Evolutionary conservation across 441 rosid genomes (phyloP), one percentile per base, ranked within the genome.

Genomic region (Corymbia citriodora): DNA sequence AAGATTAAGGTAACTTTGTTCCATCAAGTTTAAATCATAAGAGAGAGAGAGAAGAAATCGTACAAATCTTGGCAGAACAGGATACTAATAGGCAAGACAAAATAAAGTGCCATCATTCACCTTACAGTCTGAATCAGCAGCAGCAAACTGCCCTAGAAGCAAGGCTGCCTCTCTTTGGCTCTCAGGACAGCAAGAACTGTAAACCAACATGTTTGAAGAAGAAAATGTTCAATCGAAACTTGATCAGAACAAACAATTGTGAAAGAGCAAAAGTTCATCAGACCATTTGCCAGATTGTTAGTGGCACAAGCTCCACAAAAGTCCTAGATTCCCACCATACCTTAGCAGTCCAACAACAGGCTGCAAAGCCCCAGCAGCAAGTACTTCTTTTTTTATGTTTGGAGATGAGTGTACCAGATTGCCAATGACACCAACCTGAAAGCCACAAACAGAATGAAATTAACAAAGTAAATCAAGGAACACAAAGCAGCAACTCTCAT

Each of bases 151-250:
- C 90, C 99, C 99, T 88, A 98, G 98, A 92, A 98, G 95, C 88
- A 98, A 94, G 92, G 99, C 99, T 25, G 99, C 99, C 94, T 98
- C 99, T 92, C 99, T 96, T 90, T 97, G 99, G 94, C 99, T 98
- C 94, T 98, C 99, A 29, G 99, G 94, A 94, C 99, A 98, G 94
- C 98, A 95, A 59, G 99, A 98, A 92, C 99, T 98, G 94, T 92
- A 88, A 90, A 31, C 90, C 63, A 87, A 87, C 36, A 55, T 23
- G 85, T 87, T 55, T 55, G 88, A 88, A 29, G 63, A 54, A 13
- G 36, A 88, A 90, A 88, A 83, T 12, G 55, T 27, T 53, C 19
- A 53, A 57, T 52, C 52, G 72, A 83, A 87, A 55, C 82, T 68
- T 53, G 85, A 87, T 40, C 17, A 7, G 85, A 23, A 45, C 85